Evolutionary conservation across 352 stramenopile species (phyloP).

Genomic region (Phytophthora aleatoria): DNA sequence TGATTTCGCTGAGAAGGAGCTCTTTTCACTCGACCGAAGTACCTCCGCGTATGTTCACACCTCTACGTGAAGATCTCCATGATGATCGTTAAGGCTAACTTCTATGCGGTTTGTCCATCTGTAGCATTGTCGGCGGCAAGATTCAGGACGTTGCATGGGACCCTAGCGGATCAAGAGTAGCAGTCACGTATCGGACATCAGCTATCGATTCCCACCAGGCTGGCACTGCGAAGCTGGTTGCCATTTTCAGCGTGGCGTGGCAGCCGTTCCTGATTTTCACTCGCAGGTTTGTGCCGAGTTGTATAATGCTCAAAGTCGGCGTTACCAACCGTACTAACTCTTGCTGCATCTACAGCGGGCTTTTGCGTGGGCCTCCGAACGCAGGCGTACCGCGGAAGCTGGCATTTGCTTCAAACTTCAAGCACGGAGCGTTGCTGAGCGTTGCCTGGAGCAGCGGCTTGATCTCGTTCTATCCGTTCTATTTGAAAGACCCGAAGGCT

Average conservation of each 20-base stretch:
- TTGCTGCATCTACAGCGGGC: constrained; percentile 34
- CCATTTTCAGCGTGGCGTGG: constrained; percentile 74
- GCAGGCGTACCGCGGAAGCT: constrained; percentile 61
- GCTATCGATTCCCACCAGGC: constrained; percentile 25
- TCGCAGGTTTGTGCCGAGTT: constrained; percentile 38
- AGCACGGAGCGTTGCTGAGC: constrained; percentile 69
- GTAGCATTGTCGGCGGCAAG: constrained; percentile 62
- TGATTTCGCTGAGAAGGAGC: constrained; percentile 67
- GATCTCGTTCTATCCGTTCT: constrained; percentile 83
- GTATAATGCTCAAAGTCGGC: neutral
- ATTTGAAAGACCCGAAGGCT: constrained; percentile 55
- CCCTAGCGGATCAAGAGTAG: constrained; percentile 65
- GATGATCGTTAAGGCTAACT: neutral
- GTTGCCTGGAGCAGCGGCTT: constrained; percentile 80
- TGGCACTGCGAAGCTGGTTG: constrained; percentile 56
- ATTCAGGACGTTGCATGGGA: constrained; percentile 73
- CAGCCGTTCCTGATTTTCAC: constrained; percentile 82
- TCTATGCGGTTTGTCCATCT: constrained; percentile 1
- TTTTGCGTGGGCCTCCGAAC: constrained; percentile 65
- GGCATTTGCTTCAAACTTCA: constrained; percentile 70
- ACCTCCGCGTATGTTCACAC: constrained; percentile 51
- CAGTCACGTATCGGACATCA: constrained; percentile 56
- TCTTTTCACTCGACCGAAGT: constrained; percentile 68
- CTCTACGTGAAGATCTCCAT: neutral
- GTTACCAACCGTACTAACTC: constrained; percentile 1